phyloP scores from a whole-genome alignment of 192 early-diverging fungal genomes.

The Spizellomyces punctatus region DNA sequence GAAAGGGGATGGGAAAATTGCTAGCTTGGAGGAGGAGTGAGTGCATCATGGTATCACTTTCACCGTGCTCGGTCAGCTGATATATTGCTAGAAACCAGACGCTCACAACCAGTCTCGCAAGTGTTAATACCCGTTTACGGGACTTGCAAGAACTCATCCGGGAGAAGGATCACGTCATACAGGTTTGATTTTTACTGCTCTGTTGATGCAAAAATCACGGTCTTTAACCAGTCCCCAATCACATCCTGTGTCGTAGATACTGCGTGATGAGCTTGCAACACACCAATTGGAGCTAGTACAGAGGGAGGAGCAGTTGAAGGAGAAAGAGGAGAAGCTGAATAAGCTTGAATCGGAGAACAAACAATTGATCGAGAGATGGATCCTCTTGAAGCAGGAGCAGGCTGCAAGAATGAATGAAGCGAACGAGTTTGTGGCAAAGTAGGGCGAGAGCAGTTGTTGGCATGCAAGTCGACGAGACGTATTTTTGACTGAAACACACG shows the following conservation, averaged over 20 bases:
- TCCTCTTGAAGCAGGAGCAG: conserved; percentile 77
- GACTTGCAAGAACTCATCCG: conserved; percentile 56
- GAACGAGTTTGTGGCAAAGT: conserved; percentile 86
- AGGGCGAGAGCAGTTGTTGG: conserved; percentile 37
- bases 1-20: conserved; percentile 56
- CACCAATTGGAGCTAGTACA: conserved; percentile 89
- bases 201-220: too few species aligned
- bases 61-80: conserved; percentile 7
- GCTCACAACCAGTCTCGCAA: conserved; percentile 26
- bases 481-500: background rate
- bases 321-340: conserved; percentile 62
- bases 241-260: conserved; percentile 49
- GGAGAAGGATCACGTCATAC: conserved; percentile 93
- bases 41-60: conserved; percentile 8
- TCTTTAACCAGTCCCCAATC: background rate
- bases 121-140: background rate
- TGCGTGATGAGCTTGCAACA: conserved; percentile 90
- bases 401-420: conserved; percentile 92
- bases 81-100: background rate
- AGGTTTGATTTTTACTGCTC: conserved; percentile 43
- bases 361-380: conserved; percentile 86
- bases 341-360: conserved; percentile 79
- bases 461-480: background rate
- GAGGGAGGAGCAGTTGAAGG: conserved; percentile 48
- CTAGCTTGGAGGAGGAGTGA: conserved; percentile 69